Evolutionary conservation across 179 eudicot genomes (phyloP).

Genomic region (Nepenthes alata): DNA sequence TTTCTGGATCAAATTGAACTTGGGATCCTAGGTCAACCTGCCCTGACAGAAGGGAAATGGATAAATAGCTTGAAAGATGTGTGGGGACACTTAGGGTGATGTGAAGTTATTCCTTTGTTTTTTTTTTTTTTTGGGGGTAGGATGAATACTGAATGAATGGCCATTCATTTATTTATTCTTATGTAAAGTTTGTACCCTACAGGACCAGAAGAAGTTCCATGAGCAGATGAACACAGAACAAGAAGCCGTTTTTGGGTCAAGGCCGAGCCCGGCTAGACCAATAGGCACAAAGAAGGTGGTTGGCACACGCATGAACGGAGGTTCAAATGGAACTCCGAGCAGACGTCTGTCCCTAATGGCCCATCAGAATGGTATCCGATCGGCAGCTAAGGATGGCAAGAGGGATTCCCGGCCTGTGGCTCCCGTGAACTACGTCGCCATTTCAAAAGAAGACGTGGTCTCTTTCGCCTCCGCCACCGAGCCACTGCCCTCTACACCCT

Average conservation of each 20-base stretch:
- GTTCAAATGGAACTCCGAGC: slow-evolving; percentile 38
- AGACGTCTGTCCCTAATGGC: slow-evolving; percentile 55
- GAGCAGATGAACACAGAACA: slow-evolving; percentile 22
- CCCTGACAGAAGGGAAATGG: not conserved
- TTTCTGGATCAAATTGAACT: too few relatives aligned
- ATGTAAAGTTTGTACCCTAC: slow-evolving; percentile 1
- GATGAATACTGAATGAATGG: not conserved
- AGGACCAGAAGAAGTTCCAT: slow-evolving; percentile 37
- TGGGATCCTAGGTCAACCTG: too few relatives aligned
- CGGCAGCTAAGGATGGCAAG: slow-evolving; percentile 37
- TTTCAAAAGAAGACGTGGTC: slow-evolving; percentile 24
- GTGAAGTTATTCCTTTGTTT: too few relatives aligned
- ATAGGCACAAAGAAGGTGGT: slow-evolving; percentile 20
- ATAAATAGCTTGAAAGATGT: not conserved
- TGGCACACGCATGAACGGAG: slow-evolving; percentile 35
- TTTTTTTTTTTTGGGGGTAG: too few relatives aligned
- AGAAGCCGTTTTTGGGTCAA: slow-evolving; percentile 24
- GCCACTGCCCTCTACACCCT: slow-evolving; percentile 50
- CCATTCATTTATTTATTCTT: not conserved
- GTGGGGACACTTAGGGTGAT: too few relatives aligned
- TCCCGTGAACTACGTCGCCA: slow-evolving; percentile 23
- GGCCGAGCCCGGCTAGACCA: slow-evolving; percentile 34
- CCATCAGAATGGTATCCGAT: slow-evolving; percentile 56
- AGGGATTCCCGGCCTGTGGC: slow-evolving; percentile 22
- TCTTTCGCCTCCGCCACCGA: slow-evolving; percentile 49